Evolutionary conservation across 306 rosid species (phyloP).

Genomic region (Clitoria ternatea): DNA sequence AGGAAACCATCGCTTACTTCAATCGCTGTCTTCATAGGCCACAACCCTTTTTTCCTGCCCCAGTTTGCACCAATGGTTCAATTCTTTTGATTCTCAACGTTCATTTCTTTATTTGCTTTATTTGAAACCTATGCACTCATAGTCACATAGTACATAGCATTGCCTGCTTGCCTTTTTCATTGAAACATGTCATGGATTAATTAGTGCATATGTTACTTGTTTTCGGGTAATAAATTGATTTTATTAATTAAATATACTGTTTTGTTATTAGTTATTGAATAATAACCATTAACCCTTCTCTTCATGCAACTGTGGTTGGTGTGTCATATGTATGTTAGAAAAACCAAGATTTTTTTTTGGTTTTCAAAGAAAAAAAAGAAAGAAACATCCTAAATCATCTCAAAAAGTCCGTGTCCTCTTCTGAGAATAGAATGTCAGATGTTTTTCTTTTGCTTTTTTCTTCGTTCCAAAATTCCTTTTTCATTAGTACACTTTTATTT

Average conservation of each 20-base stretch:
- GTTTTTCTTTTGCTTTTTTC: background rate
- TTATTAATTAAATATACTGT: background rate
- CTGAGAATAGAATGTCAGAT: background rate
- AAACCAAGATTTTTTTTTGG: background rate
- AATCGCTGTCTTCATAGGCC: constrained; percentile 44
- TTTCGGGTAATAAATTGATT: background rate
- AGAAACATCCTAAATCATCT: background rate
- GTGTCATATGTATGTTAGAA: background rate
- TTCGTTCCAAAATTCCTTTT: background rate
- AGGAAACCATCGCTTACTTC: constrained; percentile 52
- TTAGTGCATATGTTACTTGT: background rate
- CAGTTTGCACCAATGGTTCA: constrained; percentile 49
- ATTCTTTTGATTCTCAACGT: background rate
- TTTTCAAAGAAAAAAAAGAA: no score
- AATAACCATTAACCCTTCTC: constrained; percentile 7
- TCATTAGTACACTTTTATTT: background rate
- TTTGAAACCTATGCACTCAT: no score
- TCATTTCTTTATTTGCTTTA: no score
- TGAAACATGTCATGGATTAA: no score
- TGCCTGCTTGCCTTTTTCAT: background rate
- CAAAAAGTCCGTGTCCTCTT: background rate
- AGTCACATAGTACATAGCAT: background rate
- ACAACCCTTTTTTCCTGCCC: constrained; percentile 31
- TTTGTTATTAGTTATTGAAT: background rate
- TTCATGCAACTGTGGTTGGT: constrained; percentile 28